Evolutionary conservation across 2,329 filamentous ascomycete genomes (phyloP).

Genomic region (Diplodia sapinea): DNA sequence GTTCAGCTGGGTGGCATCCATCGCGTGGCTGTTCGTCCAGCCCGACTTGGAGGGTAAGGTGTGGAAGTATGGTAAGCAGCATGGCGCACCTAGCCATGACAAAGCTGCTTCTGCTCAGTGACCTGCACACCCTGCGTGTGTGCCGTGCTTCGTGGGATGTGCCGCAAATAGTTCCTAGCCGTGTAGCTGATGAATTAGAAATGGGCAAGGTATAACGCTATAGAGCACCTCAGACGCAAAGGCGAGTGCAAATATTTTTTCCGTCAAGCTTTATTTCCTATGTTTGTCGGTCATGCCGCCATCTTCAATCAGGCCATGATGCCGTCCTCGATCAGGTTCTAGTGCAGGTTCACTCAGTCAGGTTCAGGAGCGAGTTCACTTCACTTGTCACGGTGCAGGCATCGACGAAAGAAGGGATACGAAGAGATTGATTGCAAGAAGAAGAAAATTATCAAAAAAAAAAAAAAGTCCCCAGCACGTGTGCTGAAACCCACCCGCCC

Average conservation of each 20-base stretch:
- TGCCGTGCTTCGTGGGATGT: neutral
- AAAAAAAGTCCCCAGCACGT: too few species aligned
- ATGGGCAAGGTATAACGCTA: neutral
- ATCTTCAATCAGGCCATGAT: neutral
- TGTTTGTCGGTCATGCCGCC: neutral
- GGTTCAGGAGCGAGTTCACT: too few species aligned
- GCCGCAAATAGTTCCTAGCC: neutral
- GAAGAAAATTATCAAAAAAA: too few species aligned
- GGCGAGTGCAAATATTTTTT: neutral
- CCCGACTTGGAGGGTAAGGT: slow-evolving; percentile 64
- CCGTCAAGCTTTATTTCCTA: neutral
- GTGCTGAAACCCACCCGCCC: too few species aligned
- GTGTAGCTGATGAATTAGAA: neutral
- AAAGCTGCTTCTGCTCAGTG: slow-evolving; percentile 1
- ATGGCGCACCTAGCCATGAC: slow-evolving; percentile 46
- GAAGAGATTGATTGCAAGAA: too few species aligned
- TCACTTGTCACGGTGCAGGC: too few species aligned
- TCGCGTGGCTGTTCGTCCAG: slow-evolving; percentile 63
- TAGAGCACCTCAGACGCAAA: neutral
- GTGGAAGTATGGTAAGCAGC: slow-evolving; percentile 62
- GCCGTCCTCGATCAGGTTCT: too few species aligned
- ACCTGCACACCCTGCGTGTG: neutral
- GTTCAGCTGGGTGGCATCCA: slow-evolving; percentile 58
- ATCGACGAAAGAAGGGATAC: too few species aligned
- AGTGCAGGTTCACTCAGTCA: too few species aligned